phyloP scores from a whole-genome alignment of 192 early-diverging fungal species.

The Allomyces javanicus region DNA sequence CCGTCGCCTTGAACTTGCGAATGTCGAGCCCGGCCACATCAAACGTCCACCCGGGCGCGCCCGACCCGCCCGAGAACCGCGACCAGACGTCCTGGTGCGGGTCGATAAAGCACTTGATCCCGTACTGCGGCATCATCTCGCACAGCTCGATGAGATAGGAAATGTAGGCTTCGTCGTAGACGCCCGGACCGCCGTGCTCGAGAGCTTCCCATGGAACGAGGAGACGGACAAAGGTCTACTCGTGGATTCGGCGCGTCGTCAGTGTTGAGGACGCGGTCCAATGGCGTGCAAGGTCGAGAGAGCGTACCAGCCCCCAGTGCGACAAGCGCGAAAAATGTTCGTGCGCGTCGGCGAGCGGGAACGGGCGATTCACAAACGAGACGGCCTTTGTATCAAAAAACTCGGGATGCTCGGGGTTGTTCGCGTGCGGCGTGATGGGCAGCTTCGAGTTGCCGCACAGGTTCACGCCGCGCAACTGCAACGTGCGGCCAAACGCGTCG shows the following conservation, averaged over 20 bases:
- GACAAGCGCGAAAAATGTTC: conserved; percentile 51
- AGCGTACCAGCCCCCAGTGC: conserved; percentile 40
- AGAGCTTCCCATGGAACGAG: conserved; percentile 66
- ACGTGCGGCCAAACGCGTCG: conserved; percentile 30
- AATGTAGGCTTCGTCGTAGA: conserved; percentile 65
- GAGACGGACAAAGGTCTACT: conserved; percentile 46
- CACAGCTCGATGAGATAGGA: conserved; percentile 48
- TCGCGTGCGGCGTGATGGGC: conserved; percentile 45
- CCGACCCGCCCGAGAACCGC: conserved; percentile 56
- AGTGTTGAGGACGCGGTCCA: too few relatives aligned
- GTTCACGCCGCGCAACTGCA: conserved; percentile 57
- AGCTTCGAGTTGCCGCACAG: conserved; percentile 57
- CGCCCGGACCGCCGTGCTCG: conserved; percentile 59
- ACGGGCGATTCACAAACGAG: conserved; percentile 57
- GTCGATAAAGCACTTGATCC: conserved; percentile 68
- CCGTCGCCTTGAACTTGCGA: conserved; percentile 47
- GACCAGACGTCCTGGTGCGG: conserved; percentile 77
- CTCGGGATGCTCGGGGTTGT: conserved; percentile 33
- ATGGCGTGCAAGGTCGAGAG: too few relatives aligned
- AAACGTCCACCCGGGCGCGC: conserved; percentile 76
- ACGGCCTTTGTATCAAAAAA: conserved; percentile 57
- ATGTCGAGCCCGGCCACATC: conserved; percentile 58
- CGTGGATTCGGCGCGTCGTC: too few relatives aligned
- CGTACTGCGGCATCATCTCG: conserved; percentile 43
- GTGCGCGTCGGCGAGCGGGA: conserved; percentile 50